phyloP scores from a whole-genome alignment of 352 stramenopile species.

The Phytophthora pseudosyringae region DNA sequence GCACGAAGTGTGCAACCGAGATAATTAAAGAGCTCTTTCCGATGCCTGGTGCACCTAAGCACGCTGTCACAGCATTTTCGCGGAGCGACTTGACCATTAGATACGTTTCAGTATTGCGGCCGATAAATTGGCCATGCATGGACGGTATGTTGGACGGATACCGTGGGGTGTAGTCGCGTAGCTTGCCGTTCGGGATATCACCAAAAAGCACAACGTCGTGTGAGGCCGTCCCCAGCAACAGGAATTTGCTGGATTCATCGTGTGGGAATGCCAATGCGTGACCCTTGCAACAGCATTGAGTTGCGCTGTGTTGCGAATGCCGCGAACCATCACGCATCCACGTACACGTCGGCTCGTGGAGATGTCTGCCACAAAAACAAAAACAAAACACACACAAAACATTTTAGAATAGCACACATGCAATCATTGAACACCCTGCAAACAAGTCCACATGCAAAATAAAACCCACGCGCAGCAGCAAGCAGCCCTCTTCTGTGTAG shows the following conservation, averaged over 20 bases:
- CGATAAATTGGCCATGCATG: conserved; percentile 88
- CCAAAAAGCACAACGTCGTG: conserved; percentile 82
- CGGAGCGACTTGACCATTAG: conserved; percentile 77
- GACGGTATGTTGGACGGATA: conserved; percentile 79
- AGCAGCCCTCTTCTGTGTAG: conserved; percentile 64
- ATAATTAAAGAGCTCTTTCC: conserved; percentile 87
- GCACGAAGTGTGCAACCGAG: conserved; percentile 79
- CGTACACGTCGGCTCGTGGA: conserved; percentile 72
- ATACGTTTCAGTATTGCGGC: conserved; percentile 81
- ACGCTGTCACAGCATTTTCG: conserved; percentile 78
- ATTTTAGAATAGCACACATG: neutral
- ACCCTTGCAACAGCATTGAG: conserved; percentile 81
- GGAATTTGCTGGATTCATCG: conserved; percentile 86
- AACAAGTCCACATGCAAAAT: neutral
- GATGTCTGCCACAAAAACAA: conserved; percentile 46
- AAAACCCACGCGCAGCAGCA: conserved; percentile 82
- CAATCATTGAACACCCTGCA: neutral
- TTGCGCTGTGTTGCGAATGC: conserved; percentile 71
- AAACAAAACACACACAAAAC: neutral
- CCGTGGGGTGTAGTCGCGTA: conserved; percentile 70
- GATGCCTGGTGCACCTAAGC: conserved; percentile 76
- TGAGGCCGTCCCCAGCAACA: conserved; percentile 55
- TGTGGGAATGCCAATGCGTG: conserved; percentile 71
- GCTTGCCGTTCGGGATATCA: conserved; percentile 62
- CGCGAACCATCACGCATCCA: conserved; percentile 71